Evolutionary conservation across 2,329 filamentous ascomycete species (phyloP).

Genomic region (Penicillium nordicum): DNA sequence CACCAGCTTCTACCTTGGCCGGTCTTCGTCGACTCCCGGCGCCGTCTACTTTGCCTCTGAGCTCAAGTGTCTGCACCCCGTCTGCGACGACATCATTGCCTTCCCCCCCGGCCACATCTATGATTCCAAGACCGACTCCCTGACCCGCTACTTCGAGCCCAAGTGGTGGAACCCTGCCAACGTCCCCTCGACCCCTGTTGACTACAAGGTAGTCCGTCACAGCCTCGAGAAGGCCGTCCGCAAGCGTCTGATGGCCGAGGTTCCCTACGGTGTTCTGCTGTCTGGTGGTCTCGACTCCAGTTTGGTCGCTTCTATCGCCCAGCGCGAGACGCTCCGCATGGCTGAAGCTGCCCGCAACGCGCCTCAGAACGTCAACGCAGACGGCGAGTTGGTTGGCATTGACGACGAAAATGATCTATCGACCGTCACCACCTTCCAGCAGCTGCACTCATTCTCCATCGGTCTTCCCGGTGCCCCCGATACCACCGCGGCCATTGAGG

Average conservation of each 20-base stretch:
- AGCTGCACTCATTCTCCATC: conserved; percentile 98
- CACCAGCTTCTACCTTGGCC: conserved; percentile 95
- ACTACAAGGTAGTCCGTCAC: conserved; percentile 76
- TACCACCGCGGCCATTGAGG: conserved; percentile 84
- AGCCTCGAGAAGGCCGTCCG: conserved; percentile 86
- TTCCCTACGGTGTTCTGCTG: conserved; percentile 92
- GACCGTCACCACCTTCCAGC: conserved; percentile 84
- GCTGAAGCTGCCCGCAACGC: conserved; percentile 57
- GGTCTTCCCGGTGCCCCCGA: conserved; percentile 91
- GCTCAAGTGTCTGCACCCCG: conserved; percentile 85
- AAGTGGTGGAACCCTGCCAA: conserved; percentile 83
- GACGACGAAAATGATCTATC: conserved; percentile 87
- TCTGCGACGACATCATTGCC: conserved; percentile 90
- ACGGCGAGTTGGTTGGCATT: conserved; percentile 76
- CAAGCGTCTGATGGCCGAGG: conserved; percentile 97
- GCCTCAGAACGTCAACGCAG: conserved; percentile 43
- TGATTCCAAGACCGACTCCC: conserved; percentile 84
- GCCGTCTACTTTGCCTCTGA: conserved; percentile 96
- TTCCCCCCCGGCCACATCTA: conserved; percentile 96
- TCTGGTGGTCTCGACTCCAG: conserved; percentile 96
- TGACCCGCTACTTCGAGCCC: conserved; percentile 86
- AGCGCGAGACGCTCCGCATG: conserved; percentile 80
- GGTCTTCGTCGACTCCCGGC: conserved; percentile 75
- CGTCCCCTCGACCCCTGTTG: conserved; percentile 74
- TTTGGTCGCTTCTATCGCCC: conserved; percentile 89